Base-by-base conservation (phyloP, 352 stramenopile genomes). In the Phytopythium sindhum region DNA sequence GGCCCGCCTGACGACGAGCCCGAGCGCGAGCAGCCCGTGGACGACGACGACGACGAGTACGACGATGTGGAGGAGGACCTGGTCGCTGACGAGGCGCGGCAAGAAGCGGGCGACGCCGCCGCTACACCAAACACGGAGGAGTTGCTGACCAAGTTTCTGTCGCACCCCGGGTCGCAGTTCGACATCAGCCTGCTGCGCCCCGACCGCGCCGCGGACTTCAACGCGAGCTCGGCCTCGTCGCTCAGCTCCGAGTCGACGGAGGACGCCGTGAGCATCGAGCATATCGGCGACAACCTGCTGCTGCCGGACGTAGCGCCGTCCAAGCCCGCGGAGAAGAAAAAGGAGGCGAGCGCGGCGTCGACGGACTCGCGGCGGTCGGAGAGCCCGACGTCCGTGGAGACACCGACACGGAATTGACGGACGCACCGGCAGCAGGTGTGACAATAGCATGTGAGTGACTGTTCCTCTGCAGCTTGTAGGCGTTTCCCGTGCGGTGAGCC, bases 171-270 rank as follows among this genome's bases (percentile, higher is more conserved):
- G 11, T 90, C 81, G 45, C 74, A 90, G 60, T 92, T 92, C 41
- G 84, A 92, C 64, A 78, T 90, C n/a, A 87, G 74, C 48, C 57
- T 90, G 57, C 52, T 92, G 66, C 84, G 84, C 23, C 84, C 84
- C 2, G 72, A 90, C 28, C 77, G 82, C 37, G 84, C 81, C 14
- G 87, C 77, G 0, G 84, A 92, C 72, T 92, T 92, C 61, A 72
- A 73, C 19, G 66, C 80, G 26, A 88, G 78, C 31, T 72, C 59
- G 8, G 54, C 14, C 42, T 91, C 82, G 50, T 91, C 77, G 51
- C 58, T 91, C 37, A 91, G 82, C 62, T 88, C 72, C 8, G 62
- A 64, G 19, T 60, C 74, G 37, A 55, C 61, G 2, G 72, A 81
- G 23, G 57, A 63, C 48, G 74, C 55, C 4, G 77, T 75, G 57